Conservation (phyloP, 192 early-diverging fungal species). For the Coemansia sp. region DNA sequence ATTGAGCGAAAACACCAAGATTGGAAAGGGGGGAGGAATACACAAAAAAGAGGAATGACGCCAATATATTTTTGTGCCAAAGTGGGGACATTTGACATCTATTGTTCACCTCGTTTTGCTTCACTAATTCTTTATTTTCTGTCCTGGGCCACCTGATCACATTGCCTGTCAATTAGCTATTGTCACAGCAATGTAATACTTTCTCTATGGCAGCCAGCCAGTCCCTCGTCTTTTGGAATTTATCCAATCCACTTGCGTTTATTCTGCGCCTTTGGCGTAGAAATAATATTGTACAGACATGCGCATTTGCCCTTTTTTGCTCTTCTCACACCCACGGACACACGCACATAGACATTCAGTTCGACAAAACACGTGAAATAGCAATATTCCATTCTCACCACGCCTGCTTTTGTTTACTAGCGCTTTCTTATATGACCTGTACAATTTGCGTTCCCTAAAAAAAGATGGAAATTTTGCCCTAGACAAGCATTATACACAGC, state of each 20-base stretch:
- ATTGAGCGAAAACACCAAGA: not conserved
- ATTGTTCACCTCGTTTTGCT: not conserved
- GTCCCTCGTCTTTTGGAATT: not conserved
- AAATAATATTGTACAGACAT: not conserved
- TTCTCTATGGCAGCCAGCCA: not conserved
- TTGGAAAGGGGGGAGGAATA: not conserved
- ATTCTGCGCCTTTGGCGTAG: not conserved
- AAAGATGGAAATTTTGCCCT: not conserved
- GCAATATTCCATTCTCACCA: too few species aligned
- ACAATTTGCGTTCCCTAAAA: not conserved
- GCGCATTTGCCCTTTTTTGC: not conserved
- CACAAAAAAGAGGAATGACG: not conserved
- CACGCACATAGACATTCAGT: too few species aligned
- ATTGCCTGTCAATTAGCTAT: constrained; percentile 1
- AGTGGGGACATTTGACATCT: not conserved
- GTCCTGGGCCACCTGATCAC: not conserved
- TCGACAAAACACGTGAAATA: too few species aligned
- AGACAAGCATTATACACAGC: not conserved
- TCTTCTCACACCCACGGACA: not conserved
- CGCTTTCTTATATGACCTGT: not conserved
- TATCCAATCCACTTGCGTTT: not conserved
- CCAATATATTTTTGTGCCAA: not conserved
- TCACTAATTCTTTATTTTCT: not conserved
- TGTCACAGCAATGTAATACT: not conserved
- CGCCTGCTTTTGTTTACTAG: not conserved